Evolutionary conservation across 768 basidiomycete species (phyloP).

Genomic region (Mrakia blollopis): DNA sequence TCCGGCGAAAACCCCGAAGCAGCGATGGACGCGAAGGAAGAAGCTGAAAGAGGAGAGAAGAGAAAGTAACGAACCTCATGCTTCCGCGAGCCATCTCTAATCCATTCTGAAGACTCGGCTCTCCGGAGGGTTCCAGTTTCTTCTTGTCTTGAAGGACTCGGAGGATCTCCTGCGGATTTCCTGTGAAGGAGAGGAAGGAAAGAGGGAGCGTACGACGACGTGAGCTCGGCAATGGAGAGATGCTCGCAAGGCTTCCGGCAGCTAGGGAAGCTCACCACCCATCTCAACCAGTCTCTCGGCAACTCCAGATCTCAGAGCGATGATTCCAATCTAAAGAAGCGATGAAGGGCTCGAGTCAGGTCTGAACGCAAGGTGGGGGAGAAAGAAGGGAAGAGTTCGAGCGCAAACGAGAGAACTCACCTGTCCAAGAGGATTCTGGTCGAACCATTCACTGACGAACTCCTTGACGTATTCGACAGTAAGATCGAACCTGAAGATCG

Average conservation of each 20-base stretch:
- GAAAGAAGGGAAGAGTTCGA: background rate
- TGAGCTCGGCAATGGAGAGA: background rate
- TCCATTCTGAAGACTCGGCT: conserved; percentile 93
- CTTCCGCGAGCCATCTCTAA: conserved; percentile 93
- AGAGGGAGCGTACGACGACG: background rate
- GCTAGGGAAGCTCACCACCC: conserved; percentile 61
- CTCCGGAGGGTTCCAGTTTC: conserved; percentile 81
- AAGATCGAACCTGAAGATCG: conserved; percentile 63
- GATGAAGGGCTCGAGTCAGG: background rate
- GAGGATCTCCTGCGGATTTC: conserved; percentile 95
- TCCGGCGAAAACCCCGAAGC: background rate
- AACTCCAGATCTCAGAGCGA: conserved; percentile 84
- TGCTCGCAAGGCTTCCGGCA: background rate
- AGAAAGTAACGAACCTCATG: conserved; percentile 61
- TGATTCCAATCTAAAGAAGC: conserved; percentile 63
- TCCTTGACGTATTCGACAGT: conserved; percentile 83
- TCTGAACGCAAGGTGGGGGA: too few relatives aligned
- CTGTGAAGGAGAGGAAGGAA: conserved; percentile 46
- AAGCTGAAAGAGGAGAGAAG: background rate
- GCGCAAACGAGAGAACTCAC: conserved; percentile 28
- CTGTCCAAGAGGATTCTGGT: conserved; percentile 96
- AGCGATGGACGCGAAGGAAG: background rate
- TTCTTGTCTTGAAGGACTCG: conserved; percentile 69
- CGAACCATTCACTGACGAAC: conserved; percentile 95
- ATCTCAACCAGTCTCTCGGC: conserved; percentile 88